Evolutionary conservation across 805 yeast genomes (phyloP).

Genomic region (Yarrowia phangngaensis): DNA sequence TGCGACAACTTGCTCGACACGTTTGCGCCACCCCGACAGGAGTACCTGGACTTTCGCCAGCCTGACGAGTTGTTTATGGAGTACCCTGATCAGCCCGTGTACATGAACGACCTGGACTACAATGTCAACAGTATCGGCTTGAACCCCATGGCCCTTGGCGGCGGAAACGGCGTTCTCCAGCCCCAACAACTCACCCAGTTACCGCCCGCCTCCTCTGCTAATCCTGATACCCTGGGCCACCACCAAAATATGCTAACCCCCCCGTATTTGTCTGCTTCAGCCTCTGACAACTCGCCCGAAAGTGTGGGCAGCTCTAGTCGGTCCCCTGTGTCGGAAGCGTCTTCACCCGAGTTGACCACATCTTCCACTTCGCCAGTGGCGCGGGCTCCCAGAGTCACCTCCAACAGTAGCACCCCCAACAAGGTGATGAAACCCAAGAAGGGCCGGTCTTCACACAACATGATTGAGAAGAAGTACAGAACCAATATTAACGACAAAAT

Average conservation of each 20-base stretch:
- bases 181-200: slow-evolving; percentile 19
- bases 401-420: slow-evolving; percentile 28
- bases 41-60: slow-evolving; percentile 18
- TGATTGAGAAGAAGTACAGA: slow-evolving; percentile 76
- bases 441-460: slow-evolving; percentile 64
- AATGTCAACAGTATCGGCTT: slow-evolving; percentile 7
- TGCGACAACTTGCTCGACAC: slow-evolving; percentile 26
- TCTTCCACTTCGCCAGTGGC: slow-evolving; percentile 8
- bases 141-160: slow-evolving; percentile 18
- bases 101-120: slow-evolving; percentile 14
- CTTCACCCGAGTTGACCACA: slow-evolving; percentile 19
- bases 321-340: slow-evolving; percentile 16
- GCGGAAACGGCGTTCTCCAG: slow-evolving; percentile 5
- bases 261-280: slow-evolving; percentile 11
- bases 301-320: background rate
- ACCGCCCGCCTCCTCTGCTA: too few relatives aligned
- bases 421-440: slow-evolving; percentile 38
- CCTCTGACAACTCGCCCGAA: slow-evolving; percentile 10
- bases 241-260: slow-evolving; percentile 19
- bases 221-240: background rate
- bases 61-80: slow-evolving; percentile 17
- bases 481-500: slow-evolving; percentile 73
- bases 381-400: slow-evolving; percentile 10
- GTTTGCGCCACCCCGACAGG: slow-evolving; percentile 21
- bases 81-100: slow-evolving; percentile 18